These are phyloP conservation scores for Dipteronia dyeriana DNA, from an alignment of 345 rosid genomes.

Conservation along the genomic window DNA sequence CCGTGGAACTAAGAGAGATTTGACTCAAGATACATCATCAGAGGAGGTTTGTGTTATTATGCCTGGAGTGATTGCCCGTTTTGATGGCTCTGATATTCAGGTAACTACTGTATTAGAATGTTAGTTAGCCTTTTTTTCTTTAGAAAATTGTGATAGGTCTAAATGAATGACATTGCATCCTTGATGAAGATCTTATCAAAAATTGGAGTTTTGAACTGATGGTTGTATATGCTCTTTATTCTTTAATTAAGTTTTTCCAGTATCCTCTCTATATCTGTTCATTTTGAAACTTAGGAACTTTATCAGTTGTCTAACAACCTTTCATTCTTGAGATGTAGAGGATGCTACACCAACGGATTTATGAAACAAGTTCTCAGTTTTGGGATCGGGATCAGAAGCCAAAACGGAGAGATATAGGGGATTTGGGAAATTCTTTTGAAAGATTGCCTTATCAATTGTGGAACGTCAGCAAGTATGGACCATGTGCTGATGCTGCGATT, in stretches of 20 bases:
- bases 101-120: constrained; percentile 29
- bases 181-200: background rate
- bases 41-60: constrained; percentile 76
- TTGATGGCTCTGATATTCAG: constrained; percentile 78
- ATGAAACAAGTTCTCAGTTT: constrained; percentile 59
- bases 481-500: constrained; percentile 81
- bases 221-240: background rate
- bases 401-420: constrained; percentile 43
- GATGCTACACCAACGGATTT: constrained; percentile 66
- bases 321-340: constrained; percentile 40
- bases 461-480: constrained; percentile 83
- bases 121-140: background rate
- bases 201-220: background rate
- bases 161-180: background rate
- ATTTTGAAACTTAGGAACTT: background rate
- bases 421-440: constrained; percentile 39
- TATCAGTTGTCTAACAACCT: constrained; percentile 4
- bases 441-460: constrained; percentile 81
- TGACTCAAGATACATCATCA: constrained; percentile 55
- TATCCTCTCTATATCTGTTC: background rate
- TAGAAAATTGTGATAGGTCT: background rate
- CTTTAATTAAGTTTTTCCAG: background rate
- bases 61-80: constrained; percentile 83
- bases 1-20: constrained; percentile 69
- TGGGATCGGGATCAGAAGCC: constrained; percentile 88